Evolutionary conservation across 1,284 basidiomycete species (phyloP), one percentile per base, ranked within the genome.

Genomic region (Sporisorium sorghi): DNA sequence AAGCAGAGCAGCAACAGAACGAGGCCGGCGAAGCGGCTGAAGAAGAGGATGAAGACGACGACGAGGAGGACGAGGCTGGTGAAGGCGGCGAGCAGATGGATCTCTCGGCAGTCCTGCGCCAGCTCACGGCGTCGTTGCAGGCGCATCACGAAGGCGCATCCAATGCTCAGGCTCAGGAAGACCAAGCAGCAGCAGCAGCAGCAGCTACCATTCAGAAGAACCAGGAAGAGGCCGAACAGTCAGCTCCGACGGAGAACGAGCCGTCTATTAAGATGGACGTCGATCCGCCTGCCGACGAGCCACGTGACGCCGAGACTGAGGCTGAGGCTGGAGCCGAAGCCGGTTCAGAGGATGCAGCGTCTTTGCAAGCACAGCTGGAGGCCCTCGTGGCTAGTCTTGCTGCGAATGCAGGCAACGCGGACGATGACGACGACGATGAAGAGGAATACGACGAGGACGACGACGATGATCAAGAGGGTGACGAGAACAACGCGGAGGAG

Each of bases 41-140:
- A 57, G 44, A 33, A 40, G 49, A 55, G 7, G 57, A 59, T 11
- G 52, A 56, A 2, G 64, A 60, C 10, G 63, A 50, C 3, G 48
- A 52, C n/a, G 62, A 57, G 3, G 61, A 58, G 0, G 58, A 53
- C 12, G 65, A 68, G 23, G 65, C 51, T 7, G 55, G 43, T 7
- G 62, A 54, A 44, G 60, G 50, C 3, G 64, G 39, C 35, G 75
- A 49, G 57, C 68, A 60, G 61, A 79, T 66, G 75, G 76, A 59
- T 67, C 73, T 58, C 21, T 54, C 64, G 5, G 72, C 73, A 1
- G 75, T 73, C 15, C 61, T 79, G 37, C 69, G 58, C 21, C 77
- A 77, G 37, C 62, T 79, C 32, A 79, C 77, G 12, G 77, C 76
- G n/a, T 77, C 77, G 40, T 58, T 79, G 54, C 77, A 76, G 42